Percentiles rank a stretch among this genome's conserved stretches.
These are phyloP conservation scores for Arthrobotrys entomopaga DNA, from an alignment of 2,329 filamentous ascomycete genomes.

Conservation along the genomic window DNA sequence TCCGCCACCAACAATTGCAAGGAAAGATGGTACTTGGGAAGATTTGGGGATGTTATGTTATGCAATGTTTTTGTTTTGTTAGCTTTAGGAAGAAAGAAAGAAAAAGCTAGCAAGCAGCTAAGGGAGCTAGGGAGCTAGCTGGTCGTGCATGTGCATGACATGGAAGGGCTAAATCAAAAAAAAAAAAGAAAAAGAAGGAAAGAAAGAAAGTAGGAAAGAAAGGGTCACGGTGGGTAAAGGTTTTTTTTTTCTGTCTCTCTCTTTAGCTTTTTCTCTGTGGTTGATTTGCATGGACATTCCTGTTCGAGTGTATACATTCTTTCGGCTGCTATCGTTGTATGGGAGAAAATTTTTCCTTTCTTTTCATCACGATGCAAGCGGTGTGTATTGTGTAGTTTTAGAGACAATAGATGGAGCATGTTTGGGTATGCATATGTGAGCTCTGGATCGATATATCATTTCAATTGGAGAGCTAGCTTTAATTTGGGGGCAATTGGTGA, in stretches of 20 bases:
- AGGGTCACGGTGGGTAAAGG: not conserved
- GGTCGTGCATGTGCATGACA: conserved; percentile 52
- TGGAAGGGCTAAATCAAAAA: too few relatives aligned
- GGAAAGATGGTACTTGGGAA: too few relatives aligned
- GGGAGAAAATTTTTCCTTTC: too few relatives aligned
- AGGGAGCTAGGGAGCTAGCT: conserved; percentile 30
- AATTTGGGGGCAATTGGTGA: too few relatives aligned
- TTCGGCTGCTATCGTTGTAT: not conserved
- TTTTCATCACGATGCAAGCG: conserved; percentile 2
- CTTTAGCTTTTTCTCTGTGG: too few relatives aligned
- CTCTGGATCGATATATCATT: not conserved
- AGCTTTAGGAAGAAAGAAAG: conserved; percentile 1
- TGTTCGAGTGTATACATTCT: conserved; percentile 20
- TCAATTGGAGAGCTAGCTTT: too few relatives aligned
- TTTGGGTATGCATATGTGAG: not conserved
- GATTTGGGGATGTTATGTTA: not conserved
- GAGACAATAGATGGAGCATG: not conserved
- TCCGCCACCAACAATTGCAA: not conserved
- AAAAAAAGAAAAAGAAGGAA: not conserved
- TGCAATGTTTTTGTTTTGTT: not conserved
- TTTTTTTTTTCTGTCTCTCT: not conserved
- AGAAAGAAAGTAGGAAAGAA: not conserved
- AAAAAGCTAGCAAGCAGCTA: not conserved
- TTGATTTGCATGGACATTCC: conserved; percentile 52
- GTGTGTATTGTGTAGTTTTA: not conserved